These are phyloP conservation scores for Skeletonema grethae DNA, from an alignment of 108 stramenopile genomes.

Conservation along the genomic window DNA sequence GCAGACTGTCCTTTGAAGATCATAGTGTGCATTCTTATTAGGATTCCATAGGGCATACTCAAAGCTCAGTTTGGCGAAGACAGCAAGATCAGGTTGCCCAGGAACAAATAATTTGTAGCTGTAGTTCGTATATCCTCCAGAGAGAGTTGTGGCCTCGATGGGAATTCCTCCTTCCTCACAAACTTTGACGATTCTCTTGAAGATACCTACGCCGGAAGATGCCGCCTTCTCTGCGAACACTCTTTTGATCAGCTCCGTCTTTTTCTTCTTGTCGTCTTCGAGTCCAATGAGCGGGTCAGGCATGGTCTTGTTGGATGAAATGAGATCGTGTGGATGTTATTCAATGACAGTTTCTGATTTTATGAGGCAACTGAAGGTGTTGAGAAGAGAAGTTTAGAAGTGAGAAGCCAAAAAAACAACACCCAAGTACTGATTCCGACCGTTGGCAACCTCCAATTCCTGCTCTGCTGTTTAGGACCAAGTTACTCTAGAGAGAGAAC, in stretches of 20 bases:
- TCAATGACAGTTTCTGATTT: neutral
- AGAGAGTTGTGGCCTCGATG: conserved; percentile 19
- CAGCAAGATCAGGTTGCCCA: conserved; percentile 18
- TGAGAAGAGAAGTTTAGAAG: neutral
- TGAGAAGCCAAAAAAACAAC: too few relatives aligned
- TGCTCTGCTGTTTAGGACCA: too few relatives aligned
- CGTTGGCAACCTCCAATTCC: too few relatives aligned
- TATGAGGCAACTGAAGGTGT: neutral
- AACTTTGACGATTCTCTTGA: conserved; percentile 15
- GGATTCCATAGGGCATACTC: conserved; percentile 48
- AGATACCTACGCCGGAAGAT: neutral
- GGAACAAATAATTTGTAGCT: conserved; percentile 36
- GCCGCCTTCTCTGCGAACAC: neutral
- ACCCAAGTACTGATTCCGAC: too few relatives aligned
- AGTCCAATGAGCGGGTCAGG: neutral
- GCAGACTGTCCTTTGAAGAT: conserved; percentile 31
- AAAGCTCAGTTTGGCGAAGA: conserved; percentile 45
- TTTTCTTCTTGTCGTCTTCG: conserved; percentile 7
- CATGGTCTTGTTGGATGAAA: neutral
- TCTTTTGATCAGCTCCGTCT: neutral
- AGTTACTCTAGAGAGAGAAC: too few relatives aligned
- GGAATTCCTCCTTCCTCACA: conserved; percentile 12
- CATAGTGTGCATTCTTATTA: conserved; percentile 20
- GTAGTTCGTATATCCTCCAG: conserved; percentile 44
- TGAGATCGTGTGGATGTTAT: neutral